A percentile compares a stretch with the other conserved stretches of the same genome.
phyloP scores from a whole-genome alignment of 2,329 filamentous ascomycete species.

The Thyridium curvatum region DNA sequence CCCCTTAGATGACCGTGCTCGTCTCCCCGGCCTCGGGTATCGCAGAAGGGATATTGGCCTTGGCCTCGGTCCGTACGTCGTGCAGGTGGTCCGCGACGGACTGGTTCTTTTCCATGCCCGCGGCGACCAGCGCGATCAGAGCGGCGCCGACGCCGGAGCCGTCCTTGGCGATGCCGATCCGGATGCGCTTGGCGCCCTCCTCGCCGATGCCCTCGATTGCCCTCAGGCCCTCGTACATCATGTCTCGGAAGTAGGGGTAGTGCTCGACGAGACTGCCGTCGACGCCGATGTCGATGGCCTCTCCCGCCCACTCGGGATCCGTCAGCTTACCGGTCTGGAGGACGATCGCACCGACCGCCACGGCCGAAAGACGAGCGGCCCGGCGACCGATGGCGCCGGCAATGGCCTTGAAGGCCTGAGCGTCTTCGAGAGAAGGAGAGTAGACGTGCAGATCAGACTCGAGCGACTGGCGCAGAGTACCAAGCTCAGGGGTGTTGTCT shows the following conservation, averaged over 20 bases:
- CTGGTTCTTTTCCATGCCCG: conserved; percentile 49
- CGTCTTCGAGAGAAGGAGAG: conserved; percentile 74
- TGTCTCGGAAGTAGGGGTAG: conserved; percentile 86
- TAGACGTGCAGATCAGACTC: conserved; percentile 71
- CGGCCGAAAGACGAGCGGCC: conserved; percentile 79
- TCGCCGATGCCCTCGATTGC: conserved; percentile 72
- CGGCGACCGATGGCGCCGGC: conserved; percentile 80
- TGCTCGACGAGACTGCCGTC: conserved; percentile 94
- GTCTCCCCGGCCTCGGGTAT: conserved; percentile 17
- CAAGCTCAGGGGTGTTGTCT: conserved; percentile 67
- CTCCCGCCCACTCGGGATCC: conserved; percentile 49
- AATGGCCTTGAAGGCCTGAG: conserved; percentile 78
- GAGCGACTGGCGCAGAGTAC: conserved; percentile 69
- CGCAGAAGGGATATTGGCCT: conserved; percentile 17
- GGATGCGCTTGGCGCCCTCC: conserved; percentile 74
- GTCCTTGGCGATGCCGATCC: conserved; percentile 95
- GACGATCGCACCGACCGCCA: conserved; percentile 80
- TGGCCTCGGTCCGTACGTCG: conserved; percentile 32
- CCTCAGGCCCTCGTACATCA: conserved; percentile 76
- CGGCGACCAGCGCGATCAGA: conserved; percentile 85
- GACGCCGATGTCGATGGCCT: conserved; percentile 83
- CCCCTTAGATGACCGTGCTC: conserved; percentile 15
- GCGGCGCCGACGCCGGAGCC: conserved; percentile 94
- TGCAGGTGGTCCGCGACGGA: conserved; percentile 28
- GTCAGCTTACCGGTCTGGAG: conserved; percentile 70